Evolutionary conservation across 805 yeast genomes (phyloP), one percentile per base, ranked within the genome.

Genomic region (Lipomyces japonicus): DNA sequence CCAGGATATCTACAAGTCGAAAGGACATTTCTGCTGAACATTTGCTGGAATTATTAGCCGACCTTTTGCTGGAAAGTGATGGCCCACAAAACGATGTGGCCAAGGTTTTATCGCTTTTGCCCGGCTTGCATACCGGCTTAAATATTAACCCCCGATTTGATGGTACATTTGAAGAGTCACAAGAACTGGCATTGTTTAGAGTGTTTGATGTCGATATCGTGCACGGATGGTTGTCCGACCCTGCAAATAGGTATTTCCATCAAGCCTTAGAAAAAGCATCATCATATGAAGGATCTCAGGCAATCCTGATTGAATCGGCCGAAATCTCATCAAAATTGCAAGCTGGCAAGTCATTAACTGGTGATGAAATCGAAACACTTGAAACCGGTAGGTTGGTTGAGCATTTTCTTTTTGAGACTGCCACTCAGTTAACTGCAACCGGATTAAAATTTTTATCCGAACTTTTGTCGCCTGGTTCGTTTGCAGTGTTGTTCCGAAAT

Each of bases 401-500:
- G 35, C 64, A 71, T 2, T 84, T 84, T 63, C 67, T 88, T 44
- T 76, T 76, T 2, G 68, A 74, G 22, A 80, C 88, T 56, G 78
- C 81, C 5, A 81, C 95, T 0, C 96, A 91, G 63, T 68, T 90
- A 61, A 87, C 97, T 0, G 71, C 69, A 0, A 68, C 71, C 42
- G 98, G 98, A 0, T 65, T 86, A 12, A 49, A 63, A 0, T 69
- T 69, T 45, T 64, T 86, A 54, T 69, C 71, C 51, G 64, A 68
- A 4, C 61, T 72, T 2, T 63, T 86, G 24, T 63, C 66, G 1
- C 73, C 75, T 14, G 81, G 81, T 37, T 75, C 81, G 4, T 73
- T 82, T 48, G 78, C 82, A 1, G 80, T 91, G 0, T 77, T 91
- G 54, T 93, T 90, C 71, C 75, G 97, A 62, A 91, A 93, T 67